Base-by-base conservation (phyloP, 352 stramenopile species). In the Globisporangium middletonii region DNA sequence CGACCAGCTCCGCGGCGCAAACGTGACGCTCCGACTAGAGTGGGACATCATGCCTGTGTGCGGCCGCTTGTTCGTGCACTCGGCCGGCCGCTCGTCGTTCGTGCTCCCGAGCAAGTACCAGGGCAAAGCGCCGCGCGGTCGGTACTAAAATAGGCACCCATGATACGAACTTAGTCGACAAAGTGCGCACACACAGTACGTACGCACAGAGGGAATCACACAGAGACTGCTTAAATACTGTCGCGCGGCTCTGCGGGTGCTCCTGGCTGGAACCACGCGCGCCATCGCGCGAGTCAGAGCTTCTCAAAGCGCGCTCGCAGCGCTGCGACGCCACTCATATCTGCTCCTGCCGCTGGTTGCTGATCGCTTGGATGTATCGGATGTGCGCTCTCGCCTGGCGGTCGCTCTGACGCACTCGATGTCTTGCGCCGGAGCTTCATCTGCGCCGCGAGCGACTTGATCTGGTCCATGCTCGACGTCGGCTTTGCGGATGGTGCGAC, bases 11-110 rank as follows among this genome's bases (percentile, higher is more conserved):
- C 84, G 84, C 44, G 73, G 76, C 49, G 69, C 77, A 43, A 90
- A 92, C 59, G 84, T 94, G 47, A 88, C 80, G 58, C 76, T 94
- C 58, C 70, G 77, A 43, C 73, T 94, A 55, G 75, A 92, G 66
- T 94, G 83, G 82, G 84, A 94, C 60, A 72, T 92, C 65, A 94
- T 94, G 84, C 84, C 84, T 9, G 83, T 94, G 33, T 90, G 79
- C 59, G 84, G 84, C 44, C 72, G 77, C 13, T 71, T 94, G 27
- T 91, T 92, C 27, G 69, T 92, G 60, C 67, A 92, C 68, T 70
- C 71, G 37, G 67, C 73, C 42, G 74, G 59, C 41, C 67, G 69
- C 59, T 58, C 71, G 38, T 79, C 62, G 48, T 94, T 94, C 57
- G 62, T 64, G 53, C 60, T 94, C 62, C 83, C 83, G 28, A 53